Percentiles rank a stretch among this genome's conserved stretches.
These are phyloP conservation scores for Solanum hybrid DNA, from an alignment of 305 asterid species.

Conservation along the genomic window DNA sequence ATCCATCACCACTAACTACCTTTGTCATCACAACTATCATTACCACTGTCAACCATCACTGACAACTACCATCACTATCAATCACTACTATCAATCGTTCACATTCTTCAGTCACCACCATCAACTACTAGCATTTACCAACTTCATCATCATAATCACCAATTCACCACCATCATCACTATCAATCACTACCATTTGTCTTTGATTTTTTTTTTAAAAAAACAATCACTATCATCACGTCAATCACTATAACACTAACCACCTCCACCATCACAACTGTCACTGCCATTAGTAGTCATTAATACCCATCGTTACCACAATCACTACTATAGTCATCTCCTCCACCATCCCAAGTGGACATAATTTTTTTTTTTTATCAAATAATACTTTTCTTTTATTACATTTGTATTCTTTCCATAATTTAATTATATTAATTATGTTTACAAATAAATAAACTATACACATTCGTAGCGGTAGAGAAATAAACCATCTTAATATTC, in stretches of 20 bases:
- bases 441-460: not conserved
- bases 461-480: not conserved
- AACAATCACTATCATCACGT: not conserved
- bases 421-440: not conserved
- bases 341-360: not conserved
- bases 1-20: not conserved
- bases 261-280: not conserved
- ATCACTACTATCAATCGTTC: not conserved
- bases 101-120: not conserved
- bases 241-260: not conserved
- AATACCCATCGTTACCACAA: not conserved
- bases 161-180: not conserved
- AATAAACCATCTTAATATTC: not conserved
- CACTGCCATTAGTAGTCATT: not conserved
- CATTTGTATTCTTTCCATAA: not conserved
- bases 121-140: not conserved
- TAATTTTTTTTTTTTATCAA: not conserved
- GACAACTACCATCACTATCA: not conserved
- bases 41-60: not conserved
- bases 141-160: not conserved
- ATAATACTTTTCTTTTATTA: not conserved
- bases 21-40: not conserved
- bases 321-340: not conserved
- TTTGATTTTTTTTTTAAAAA: too few relatives aligned
- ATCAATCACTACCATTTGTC: not conserved